Conservation (phyloP, 805 yeast genomes). For the Zygosaccharomyces rouxii region DNA sequence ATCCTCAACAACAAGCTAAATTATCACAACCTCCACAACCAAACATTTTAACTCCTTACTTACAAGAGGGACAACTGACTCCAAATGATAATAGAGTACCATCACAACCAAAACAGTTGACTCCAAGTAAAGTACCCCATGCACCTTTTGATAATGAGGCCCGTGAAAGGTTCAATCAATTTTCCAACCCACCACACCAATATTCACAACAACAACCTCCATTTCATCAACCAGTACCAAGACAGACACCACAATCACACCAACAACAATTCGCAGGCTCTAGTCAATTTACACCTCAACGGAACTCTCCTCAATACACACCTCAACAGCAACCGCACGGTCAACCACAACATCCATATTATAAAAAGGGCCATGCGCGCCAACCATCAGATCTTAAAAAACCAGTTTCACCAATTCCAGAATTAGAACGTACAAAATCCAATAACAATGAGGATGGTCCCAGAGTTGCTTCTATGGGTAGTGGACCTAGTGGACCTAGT, state of each 20-base stretch:
- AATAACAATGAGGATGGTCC: not conserved
- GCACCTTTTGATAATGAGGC: not conserved
- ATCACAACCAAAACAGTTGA: slow-evolving; percentile 11
- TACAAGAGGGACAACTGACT: slow-evolving; percentile 13
- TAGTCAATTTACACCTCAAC: not conserved
- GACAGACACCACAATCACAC: not conserved
- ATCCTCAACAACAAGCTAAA: slow-evolving; percentile 6
- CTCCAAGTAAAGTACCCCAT: slow-evolving; percentile 9
- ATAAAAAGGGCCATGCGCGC: slow-evolving; percentile 6
- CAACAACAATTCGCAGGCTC: not conserved
- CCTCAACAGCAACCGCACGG: slow-evolving; percentile 2
- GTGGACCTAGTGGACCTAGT: not conserved
- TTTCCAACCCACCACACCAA: not conserved
- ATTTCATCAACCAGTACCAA: not conserved
- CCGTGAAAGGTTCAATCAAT: not conserved
- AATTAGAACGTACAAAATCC: slow-evolving; percentile 1
- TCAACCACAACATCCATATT: slow-evolving; percentile 3
- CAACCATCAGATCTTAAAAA: slow-evolving; percentile 7
- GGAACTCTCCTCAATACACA: slow-evolving; percentile 1
- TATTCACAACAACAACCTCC: not conserved
- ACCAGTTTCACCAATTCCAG: slow-evolving; percentile 16
- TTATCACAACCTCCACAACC: slow-evolving; percentile 11
- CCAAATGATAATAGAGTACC: slow-evolving; percentile 12
- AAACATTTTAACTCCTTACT: slow-evolving; percentile 31
- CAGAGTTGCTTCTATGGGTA: not conserved